Base-by-base conservation (phyloP, 1,284 basidiomycete species). In the Fomitiporia mediterranea region DNA sequence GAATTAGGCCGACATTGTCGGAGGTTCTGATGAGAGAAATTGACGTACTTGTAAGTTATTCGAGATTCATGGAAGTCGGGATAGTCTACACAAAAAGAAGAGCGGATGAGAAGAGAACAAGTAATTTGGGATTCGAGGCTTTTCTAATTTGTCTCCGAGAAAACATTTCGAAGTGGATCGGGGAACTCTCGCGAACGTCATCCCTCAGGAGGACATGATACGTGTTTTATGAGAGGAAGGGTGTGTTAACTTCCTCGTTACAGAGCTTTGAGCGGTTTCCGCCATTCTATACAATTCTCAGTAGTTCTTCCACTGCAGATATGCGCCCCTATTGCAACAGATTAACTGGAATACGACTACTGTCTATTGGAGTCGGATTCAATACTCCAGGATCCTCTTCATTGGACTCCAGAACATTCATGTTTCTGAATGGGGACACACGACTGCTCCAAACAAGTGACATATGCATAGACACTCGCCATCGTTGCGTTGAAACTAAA, bases 291-390 rank as follows among this genome's bases (percentile, higher is more conserved):
- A 25, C n/a, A 30, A 46, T 43, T 28, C 44, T 19, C n/a, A 46
- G 3, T 46, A 30, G 44, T 46, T 30, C 27, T 46, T 46, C 44
- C 44, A 15, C 27, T 46, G 13, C 44, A 46, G 44, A 28, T 28
- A 30, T 28, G n/a, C 30, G 27, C 44, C 44, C 5, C 44, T 46
- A 46, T 46, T 28, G 44, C 44, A 46, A 46, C 44, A 30, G 30
- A 46, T 46, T 46, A 30, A 28, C 25, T 11, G 11, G 7, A 9
- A 28, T 7, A 1, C 2, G 9, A 43, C 40, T 43, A 30, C 44
- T 13, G 25, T 46, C 23, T 13, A 46, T 43, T 8, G 13, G 30
- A 13, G 7, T 11, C 28, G 44, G 44, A 46, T 8, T 19, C 21
- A 23, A 9, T 44, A 44, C 43, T 44, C 28, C 11, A 6, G 11